phyloP scores from a whole-genome alignment of 2,329 filamentous ascomycete species.

The Cladophialophora carrionii region DNA sequence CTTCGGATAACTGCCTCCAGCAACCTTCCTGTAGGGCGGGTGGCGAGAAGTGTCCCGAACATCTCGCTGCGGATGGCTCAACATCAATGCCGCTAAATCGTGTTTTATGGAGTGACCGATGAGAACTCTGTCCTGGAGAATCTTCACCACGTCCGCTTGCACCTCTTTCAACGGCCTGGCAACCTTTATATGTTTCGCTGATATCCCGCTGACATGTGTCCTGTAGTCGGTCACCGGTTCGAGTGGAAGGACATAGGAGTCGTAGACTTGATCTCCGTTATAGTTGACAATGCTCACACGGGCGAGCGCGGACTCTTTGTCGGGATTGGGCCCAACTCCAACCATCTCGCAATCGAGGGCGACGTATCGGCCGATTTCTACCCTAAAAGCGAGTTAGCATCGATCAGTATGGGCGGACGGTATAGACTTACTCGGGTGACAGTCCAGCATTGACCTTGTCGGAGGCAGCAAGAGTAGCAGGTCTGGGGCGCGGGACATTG shows the following conservation, averaged over 20 bases:
- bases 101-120: slow-evolving; percentile 85
- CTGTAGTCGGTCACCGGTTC: slow-evolving; percentile 87
- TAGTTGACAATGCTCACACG: slow-evolving; percentile 91
- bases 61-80: slow-evolving; percentile 77
- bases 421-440: slow-evolving; percentile 22
- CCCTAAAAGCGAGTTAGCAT: slow-evolving; percentile 47
- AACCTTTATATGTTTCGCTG: slow-evolving; percentile 69
- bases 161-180: slow-evolving; percentile 76
- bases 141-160: slow-evolving; percentile 68
- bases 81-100: slow-evolving; percentile 71
- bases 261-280: slow-evolving; percentile 88
- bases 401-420: not conserved
- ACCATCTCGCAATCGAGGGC: slow-evolving; percentile 99
- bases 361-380: slow-evolving; percentile 84
- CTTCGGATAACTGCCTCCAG: slow-evolving; percentile 55
- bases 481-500: slow-evolving; percentile 13
- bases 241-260: slow-evolving; percentile 82
- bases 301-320: slow-evolving; percentile 74
- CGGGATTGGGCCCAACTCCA: slow-evolving; percentile 67
- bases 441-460: slow-evolving; percentile 30
- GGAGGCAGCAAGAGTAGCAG: slow-evolving; percentile 6
- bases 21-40: slow-evolving; percentile 69
- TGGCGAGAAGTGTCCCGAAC: slow-evolving; percentile 84
- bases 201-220: slow-evolving; percentile 81
- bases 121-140: slow-evolving; percentile 72